Conservation (phyloP, 345 rosid genomes). For the Rhizophora apiculata region DNA sequence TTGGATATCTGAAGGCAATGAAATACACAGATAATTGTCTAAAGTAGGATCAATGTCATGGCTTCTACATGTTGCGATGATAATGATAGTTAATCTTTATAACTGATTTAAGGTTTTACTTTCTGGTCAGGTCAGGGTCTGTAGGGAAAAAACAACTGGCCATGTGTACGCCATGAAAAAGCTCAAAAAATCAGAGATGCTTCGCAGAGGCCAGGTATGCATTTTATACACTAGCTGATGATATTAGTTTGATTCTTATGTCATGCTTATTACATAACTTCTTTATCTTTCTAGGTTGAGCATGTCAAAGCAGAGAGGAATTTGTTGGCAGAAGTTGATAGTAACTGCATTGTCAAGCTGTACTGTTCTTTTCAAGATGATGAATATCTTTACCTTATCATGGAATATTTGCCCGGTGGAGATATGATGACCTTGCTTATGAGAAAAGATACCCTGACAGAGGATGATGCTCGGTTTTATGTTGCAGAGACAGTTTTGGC, state of each 20-base stretch:
- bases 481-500: constrained; percentile 57
- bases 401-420: constrained; percentile 67
- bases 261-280: constrained; percentile 17
- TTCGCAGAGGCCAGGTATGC: constrained; percentile 92
- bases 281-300: constrained; percentile 57
- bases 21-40: no score
- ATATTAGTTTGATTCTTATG: constrained; percentile 9
- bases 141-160: constrained; percentile 82
- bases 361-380: constrained; percentile 61
- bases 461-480: constrained; percentile 53
- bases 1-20: no score
- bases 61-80: no score
- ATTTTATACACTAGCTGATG: constrained; percentile 15
- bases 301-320: constrained; percentile 94
- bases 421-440: constrained; percentile 59
- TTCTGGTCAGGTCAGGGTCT: constrained; percentile 75
- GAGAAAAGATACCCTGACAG: constrained; percentile 54
- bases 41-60: no score
- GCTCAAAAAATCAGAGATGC: constrained; percentile 92
- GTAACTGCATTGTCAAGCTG: constrained; percentile 54
- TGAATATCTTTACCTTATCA: constrained; percentile 50
- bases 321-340: constrained; percentile 74
- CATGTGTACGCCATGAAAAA: constrained; percentile 97
- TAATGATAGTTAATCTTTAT: not conserved
- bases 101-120: constrained; percentile 20